Evolutionary conservation across 345 rosid genomes (phyloP).

Genomic region (Brassica rapa): DNA sequence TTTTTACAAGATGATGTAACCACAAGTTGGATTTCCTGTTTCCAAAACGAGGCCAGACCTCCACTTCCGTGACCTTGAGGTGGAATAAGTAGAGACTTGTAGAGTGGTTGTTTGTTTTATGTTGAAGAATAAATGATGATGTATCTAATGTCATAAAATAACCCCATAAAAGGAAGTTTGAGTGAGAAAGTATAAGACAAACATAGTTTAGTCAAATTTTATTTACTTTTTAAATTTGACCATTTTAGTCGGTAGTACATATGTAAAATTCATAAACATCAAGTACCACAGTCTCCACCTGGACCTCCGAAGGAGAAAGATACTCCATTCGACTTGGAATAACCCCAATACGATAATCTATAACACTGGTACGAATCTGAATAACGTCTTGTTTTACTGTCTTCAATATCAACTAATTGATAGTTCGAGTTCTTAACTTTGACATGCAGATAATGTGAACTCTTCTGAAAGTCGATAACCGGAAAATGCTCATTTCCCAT

Average conservation of each 20-base stretch:
- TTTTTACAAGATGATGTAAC: too few relatives aligned
- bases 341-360: constrained; percentile 10
- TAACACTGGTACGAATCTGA: constrained; percentile 6
- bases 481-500: constrained; percentile 16
- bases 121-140: too few relatives aligned
- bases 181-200: neutral
- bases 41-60: too few relatives aligned
- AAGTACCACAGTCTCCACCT: neutral
- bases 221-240: neutral
- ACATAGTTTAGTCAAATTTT: neutral
- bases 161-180: neutral
- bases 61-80: too few relatives aligned
- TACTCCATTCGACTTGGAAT: neutral
- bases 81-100: too few relatives aligned
- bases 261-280: neutral
- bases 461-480: neutral
- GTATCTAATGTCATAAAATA: too few relatives aligned
- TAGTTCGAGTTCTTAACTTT: neutral
- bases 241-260: neutral
- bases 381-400: neutral
- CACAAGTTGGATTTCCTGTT: too few relatives aligned
- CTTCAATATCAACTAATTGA: neutral
- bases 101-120: too few relatives aligned
- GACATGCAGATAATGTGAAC: neutral
- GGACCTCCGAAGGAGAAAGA: neutral